Conservation (phyloP, 1,139 yeast species). For the Nadsonia commutata region DNA sequence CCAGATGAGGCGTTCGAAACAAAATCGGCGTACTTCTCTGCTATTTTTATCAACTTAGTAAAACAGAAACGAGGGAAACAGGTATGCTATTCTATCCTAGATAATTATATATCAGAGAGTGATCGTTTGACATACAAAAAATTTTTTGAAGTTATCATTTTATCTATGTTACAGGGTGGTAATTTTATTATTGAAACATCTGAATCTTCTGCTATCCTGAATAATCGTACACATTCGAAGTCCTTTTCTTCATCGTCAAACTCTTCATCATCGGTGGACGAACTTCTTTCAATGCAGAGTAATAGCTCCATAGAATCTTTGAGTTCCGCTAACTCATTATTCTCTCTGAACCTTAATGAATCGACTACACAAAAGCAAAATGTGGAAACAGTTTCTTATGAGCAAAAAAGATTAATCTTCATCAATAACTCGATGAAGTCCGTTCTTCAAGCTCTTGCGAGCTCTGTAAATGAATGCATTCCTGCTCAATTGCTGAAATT, state of each 20-base stretch:
- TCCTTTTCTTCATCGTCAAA: background rate
- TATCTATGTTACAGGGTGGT: slow-evolving; percentile 16
- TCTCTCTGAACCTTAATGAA: too few relatives aligned
- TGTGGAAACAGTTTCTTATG: too few relatives aligned
- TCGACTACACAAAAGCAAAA: too few relatives aligned
- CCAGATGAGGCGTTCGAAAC: slow-evolving; percentile 14
- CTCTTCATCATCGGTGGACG: background rate
- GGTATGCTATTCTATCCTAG: slow-evolving; percentile 14
- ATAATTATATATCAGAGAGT: slow-evolving; percentile 11
- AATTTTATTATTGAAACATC: slow-evolving; percentile 12
- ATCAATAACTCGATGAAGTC: too few relatives aligned
- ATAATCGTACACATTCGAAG: background rate
- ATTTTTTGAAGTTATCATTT: slow-evolving; percentile 13
- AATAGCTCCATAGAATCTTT: background rate
- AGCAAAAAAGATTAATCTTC: too few relatives aligned
- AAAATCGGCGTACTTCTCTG: slow-evolving; percentile 20
- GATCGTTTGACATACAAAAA: slow-evolving; percentile 13
- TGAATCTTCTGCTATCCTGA: background rate
- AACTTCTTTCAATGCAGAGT: background rate
- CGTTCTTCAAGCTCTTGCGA: background rate
- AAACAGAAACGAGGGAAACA: slow-evolving; percentile 13
- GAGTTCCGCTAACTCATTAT: background rate
- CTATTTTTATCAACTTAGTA: slow-evolving; percentile 14
- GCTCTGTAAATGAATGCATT: background rate
- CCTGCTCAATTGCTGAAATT: background rate